Evolutionary conservation across 495 filamentous ascomycete genomes (phyloP).

Genomic region (Penicillium diatomitis): DNA sequence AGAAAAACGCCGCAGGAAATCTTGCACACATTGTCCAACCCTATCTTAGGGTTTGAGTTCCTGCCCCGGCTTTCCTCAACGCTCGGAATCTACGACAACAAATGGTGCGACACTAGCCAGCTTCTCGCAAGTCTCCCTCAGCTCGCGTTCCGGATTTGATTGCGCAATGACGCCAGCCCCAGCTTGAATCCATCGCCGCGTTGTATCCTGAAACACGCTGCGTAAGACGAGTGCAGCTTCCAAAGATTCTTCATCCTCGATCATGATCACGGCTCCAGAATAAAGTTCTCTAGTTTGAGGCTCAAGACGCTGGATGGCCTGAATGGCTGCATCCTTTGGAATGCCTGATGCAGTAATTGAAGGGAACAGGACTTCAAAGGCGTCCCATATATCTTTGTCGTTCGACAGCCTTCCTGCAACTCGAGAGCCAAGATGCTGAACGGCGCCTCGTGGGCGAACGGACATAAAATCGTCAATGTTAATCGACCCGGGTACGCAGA

Average conservation of each 20-base stretch:
- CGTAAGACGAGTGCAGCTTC: slow-evolving; percentile 13
- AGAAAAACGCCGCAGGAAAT: too few species aligned
- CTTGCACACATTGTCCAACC: too few species aligned
- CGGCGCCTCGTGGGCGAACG: slow-evolving; percentile 6
- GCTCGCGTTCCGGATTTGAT: slow-evolving; percentile 8
- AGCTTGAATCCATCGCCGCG: slow-evolving; percentile 10
- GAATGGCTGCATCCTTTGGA: slow-evolving; percentile 7
- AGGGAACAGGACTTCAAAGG: slow-evolving; percentile 9
- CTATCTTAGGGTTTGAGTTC: too few species aligned
- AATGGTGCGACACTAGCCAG: slow-evolving; percentile 13
- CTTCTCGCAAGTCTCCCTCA: slow-evolving; percentile 4
- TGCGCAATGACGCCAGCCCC: slow-evolving; percentile 12
- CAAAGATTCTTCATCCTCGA: slow-evolving; percentile 2
- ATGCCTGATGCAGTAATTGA: slow-evolving; percentile 14
- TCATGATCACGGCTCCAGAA: slow-evolving; percentile 11
- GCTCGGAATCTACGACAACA: background rate
- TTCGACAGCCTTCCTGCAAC: slow-evolving; percentile 6
- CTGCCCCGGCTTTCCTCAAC: too few species aligned
- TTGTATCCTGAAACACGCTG: slow-evolving; percentile 9
- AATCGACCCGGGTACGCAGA: slow-evolving; percentile 3
- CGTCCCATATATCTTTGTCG: slow-evolving; percentile 11
- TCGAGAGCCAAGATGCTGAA: slow-evolving; percentile 14
- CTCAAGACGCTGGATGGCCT: slow-evolving; percentile 11
- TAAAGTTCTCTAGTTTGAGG: slow-evolving; percentile 9
- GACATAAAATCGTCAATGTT: slow-evolving; percentile 12